A percentile compares a stretch with the other conserved stretches of the same genome.
phyloP scores from a whole-genome alignment of 2,329 filamentous ascomycete species.

The Alternaria atra region DNA sequence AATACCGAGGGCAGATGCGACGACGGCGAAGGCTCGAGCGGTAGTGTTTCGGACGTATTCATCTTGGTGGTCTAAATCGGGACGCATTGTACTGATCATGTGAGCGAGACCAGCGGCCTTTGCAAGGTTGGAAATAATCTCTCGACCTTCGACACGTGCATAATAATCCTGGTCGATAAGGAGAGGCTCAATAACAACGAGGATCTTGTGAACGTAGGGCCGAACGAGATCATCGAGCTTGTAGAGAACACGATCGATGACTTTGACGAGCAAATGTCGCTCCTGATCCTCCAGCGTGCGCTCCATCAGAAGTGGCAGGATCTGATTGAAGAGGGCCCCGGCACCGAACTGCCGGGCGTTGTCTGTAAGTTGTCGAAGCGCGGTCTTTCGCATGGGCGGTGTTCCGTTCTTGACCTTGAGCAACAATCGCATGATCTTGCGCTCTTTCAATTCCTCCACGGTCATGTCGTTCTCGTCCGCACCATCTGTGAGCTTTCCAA shows the following conservation, averaged over 20 bases:
- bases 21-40: slow-evolving; percentile 94
- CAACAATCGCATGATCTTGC: slow-evolving; percentile 96
- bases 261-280: slow-evolving; percentile 96
- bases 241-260: slow-evolving; percentile 97
- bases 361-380: slow-evolving; percentile 94
- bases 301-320: slow-evolving; percentile 96
- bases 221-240: slow-evolving; percentile 97
- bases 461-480: slow-evolving; percentile 90
- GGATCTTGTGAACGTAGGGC: slow-evolving; percentile 96
- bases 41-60: slow-evolving; percentile 99
- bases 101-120: slow-evolving; percentile 96
- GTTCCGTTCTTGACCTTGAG: slow-evolving; percentile 99
- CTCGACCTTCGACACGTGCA: slow-evolving; percentile 94
- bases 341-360: slow-evolving; percentile 97
- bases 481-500: slow-evolving; percentile 94
- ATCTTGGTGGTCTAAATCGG: slow-evolving; percentile 97
- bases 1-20: slow-evolving; percentile 94
- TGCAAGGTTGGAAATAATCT: slow-evolving; percentile 97
- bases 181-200: slow-evolving; percentile 98
- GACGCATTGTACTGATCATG: slow-evolving; percentile 99
- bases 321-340: slow-evolving; percentile 94
- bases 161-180: slow-evolving; percentile 99
- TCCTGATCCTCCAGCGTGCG: slow-evolving; percentile 98
- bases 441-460: slow-evolving; percentile 95
- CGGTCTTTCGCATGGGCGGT: slow-evolving; percentile 97